Base-by-base conservation (phyloP, 2,329 filamentous ascomycete genomes). In the Lasiodiplodia sp. region DNA sequence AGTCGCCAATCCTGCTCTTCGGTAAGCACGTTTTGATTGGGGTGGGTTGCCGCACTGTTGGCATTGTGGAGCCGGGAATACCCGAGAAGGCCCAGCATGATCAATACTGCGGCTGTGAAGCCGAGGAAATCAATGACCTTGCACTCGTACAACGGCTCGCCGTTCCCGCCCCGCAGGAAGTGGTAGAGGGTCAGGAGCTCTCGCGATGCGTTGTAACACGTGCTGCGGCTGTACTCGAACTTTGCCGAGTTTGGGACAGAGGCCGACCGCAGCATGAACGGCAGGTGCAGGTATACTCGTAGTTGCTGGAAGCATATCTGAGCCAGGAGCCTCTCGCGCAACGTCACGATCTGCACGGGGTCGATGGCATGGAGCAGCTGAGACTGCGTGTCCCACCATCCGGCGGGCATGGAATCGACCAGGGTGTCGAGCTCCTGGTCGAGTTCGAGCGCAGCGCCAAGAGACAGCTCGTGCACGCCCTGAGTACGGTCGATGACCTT, bases 61-160 rank as follows among this genome's bases (percentile, higher is more conserved):
- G 66, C 44, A 18, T n/a, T 40, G 25, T 40, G 49, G 21, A 70
- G 18, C 44, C 69, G 60, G 55, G 77, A 76, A 55, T 79, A 80
- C 64, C 79, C 79, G 70, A 82, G 75, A 7, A 82, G 75, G 2
- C 81, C 80, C n/a, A 84, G 75, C 11, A 82, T 74, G 38, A 84
- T 73, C 25, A 84, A 75, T 1, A 83, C 77, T 3, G 82, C 79
- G 6, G 80, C 78, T 1, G 81, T 84, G 73, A 84, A 84, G 47
- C 79, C 83, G 49, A 83, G 78, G 69, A 84, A 84, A 71, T 84
- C 83, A 21, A 82, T 74, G 10, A 81, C 80, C 68, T 83, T 83
- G 75, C 83, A 84, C 68, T 84, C 81, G 72, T 82, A 83, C 0
- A 83, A 72, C 12, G 79, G 79, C 28, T 66, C 60, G 0, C 72